phyloP scores from a whole-genome alignment of 139 green algal genomes.

The Tetradesmus obliquus region DNA sequence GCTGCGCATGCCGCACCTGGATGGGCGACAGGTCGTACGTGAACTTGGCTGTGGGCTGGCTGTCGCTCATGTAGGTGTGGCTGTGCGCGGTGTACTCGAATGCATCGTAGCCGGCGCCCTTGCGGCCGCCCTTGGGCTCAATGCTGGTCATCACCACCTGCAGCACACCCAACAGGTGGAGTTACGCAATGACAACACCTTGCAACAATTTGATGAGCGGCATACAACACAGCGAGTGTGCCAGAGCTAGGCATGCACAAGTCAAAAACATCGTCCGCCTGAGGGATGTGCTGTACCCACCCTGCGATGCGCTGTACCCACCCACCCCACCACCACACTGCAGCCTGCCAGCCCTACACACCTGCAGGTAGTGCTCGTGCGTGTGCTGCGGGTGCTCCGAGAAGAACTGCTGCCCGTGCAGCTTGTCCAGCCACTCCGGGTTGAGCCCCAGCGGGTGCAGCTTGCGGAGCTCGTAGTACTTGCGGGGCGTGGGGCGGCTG shows the following conservation, averaged over 20 bases:
- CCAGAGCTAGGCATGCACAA: not conserved
- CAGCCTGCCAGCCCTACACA: not conserved
- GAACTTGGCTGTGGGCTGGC: slow-evolving; percentile 81
- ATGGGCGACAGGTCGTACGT: slow-evolving; percentile 85
- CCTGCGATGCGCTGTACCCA: not conserved
- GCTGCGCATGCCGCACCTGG: slow-evolving; percentile 54
- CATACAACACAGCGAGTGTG: too few species aligned
- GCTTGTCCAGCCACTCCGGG: slow-evolving; percentile 90
- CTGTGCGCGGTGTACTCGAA: slow-evolving; percentile 95
- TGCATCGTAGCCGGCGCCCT: slow-evolving; percentile 72
- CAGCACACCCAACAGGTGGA: not conserved
- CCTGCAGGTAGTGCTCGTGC: slow-evolving; percentile 93
- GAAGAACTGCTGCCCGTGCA: slow-evolving; percentile 77
- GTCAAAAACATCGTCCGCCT: too few species aligned
- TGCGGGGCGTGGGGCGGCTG: slow-evolving; percentile 75
- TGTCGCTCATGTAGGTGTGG: slow-evolving; percentile 83
- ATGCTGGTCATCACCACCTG: slow-evolving; percentile 90
- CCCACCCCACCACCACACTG: not conserved
- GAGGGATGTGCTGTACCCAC: not conserved
- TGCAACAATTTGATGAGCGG: not conserved
- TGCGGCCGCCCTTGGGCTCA: slow-evolving; percentile 58
- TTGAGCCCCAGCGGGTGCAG: slow-evolving; percentile 87
- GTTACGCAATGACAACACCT: not conserved
- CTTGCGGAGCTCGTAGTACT: slow-evolving; percentile 56
- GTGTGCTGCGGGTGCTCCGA: slow-evolving; percentile 73